Evolutionary conservation across 2,329 filamentous ascomycete genomes (phyloP).

Genomic region (Coniochaeta sp.): DNA sequence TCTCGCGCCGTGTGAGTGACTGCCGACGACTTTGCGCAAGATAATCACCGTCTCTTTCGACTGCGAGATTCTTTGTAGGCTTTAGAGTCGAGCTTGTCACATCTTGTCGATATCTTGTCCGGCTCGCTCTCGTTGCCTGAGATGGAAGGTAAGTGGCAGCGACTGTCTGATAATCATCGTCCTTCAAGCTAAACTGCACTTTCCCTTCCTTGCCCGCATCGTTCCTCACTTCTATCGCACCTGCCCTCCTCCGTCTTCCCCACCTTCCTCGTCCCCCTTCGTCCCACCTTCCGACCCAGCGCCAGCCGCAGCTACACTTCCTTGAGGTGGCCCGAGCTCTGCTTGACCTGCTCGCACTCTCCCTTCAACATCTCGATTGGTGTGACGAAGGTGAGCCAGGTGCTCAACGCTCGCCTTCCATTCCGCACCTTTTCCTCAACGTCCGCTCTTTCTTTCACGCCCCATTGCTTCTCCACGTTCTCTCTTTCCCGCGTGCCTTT

Average conservation of each 20-base stretch:
- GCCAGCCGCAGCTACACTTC: background rate
- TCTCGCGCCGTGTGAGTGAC: background rate
- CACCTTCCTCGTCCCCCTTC: background rate
- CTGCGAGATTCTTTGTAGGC: background rate
- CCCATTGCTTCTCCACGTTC: too few species aligned
- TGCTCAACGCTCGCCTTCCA: background rate
- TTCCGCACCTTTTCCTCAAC: background rate
- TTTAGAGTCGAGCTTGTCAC: background rate
- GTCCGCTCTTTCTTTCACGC: background rate
- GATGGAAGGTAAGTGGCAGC: background rate
- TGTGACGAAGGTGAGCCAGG: background rate
- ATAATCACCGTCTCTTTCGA: background rate
- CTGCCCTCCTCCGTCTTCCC: background rate
- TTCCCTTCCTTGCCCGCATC: background rate
- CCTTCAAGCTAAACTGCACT: background rate
- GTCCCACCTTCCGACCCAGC: background rate
- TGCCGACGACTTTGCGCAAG: background rate
- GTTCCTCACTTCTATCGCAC: background rate
- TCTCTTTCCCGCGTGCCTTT: background rate
- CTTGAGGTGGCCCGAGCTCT: background rate
- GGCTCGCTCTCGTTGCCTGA: background rate
- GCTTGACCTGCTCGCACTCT: background rate
- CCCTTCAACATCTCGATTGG: background rate
- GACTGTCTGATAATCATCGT: background rate
- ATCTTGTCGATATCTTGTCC: background rate